phyloP scores from a whole-genome alignment of 73 alveolate genomes.

The Stentor coeruleus region DNA sequence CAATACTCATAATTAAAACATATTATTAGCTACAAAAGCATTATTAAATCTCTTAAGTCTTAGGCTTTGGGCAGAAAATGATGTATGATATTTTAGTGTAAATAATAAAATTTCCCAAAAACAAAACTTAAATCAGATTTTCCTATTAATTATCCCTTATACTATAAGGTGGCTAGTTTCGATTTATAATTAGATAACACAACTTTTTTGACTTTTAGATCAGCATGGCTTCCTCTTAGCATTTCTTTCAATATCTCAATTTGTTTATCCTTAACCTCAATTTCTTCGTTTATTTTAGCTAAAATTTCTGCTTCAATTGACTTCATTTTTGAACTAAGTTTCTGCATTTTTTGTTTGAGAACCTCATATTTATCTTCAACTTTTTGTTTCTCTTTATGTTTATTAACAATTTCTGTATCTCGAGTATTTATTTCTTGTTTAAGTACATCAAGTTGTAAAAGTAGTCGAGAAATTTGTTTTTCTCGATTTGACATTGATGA shows the following conservation, averaged over 20 bases:
- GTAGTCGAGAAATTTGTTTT: neutral
- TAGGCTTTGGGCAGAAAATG: too few species aligned
- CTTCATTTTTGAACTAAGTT: neutral
- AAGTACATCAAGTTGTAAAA: neutral
- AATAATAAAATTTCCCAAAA: too few species aligned
- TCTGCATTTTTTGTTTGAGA: neutral
- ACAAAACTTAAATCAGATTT: too few species aligned
- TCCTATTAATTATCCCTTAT: too few species aligned
- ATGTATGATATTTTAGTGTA: too few species aligned
- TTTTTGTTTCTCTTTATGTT: neutral
- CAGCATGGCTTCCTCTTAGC: slow-evolving; percentile 19
- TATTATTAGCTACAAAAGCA: too few species aligned
- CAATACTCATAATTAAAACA: too few species aligned
- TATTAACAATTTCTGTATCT: slow-evolving; percentile 2
- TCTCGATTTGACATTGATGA: neutral
- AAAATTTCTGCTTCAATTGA: neutral
- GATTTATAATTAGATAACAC: neutral
- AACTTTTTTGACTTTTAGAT: neutral
- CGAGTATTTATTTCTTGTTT: neutral
- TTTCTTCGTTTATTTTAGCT: neutral
- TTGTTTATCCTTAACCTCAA: neutral
- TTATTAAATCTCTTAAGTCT: too few species aligned
- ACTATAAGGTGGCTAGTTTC: too few species aligned
- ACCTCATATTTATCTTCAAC: neutral
- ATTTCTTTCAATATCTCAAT: slow-evolving; percentile 13